Evolutionary conservation across 208 protist genomes (phyloP), one percentile per base, ranked within the genome.

Genomic region (Phytomonas francai): DNA sequence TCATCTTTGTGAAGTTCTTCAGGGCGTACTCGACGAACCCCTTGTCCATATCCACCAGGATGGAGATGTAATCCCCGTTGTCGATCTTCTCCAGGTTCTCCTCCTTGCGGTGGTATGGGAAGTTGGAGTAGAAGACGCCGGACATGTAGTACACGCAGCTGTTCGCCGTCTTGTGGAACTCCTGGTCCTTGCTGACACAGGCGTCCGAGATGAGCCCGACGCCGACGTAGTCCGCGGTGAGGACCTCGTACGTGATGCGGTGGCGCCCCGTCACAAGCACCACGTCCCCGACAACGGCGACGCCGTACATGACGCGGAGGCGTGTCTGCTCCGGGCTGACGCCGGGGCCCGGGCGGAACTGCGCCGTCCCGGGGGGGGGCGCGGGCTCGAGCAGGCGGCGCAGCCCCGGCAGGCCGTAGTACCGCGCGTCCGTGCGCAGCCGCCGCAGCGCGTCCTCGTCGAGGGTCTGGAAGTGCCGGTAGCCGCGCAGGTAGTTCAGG

Each of bases 111-210:
- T 94, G 89, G 68, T 94, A 78, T 0, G 87, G 84, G 69, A 87
- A 97, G 73, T 95, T 95, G 42, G 85, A 84, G 83, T 95, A 97
- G 62, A 97, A 95, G 2, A 97, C 92, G 25, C 92, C 92, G 3
- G 92, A 92, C 89, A 95, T 95, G 74, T 97, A 97, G 73, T 97
- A 97, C 45, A 97, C 86, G 63, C 85, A 93, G 74, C 89, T 92
- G 69, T 95, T 76, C 12, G 74, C 65, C 28, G 86, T 90, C 65
- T 89, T 92, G 84, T 95, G 89, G 71, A 94, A 95, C 71, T 97
- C 89, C 65, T 89, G 81, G 70, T 97, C 89, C 6, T 75, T 78
- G 59, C 73, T 84, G 32, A 84, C 71, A 68, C 89, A 97, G 0
- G 79, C 78, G 57, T 94, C 84, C 0, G 89, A 95, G 45, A 94